These are phyloP conservation scores for Cenococcum geophilum DNA, from an alignment of 495 filamentous ascomycete species.

Conservation along the genomic window DNA sequence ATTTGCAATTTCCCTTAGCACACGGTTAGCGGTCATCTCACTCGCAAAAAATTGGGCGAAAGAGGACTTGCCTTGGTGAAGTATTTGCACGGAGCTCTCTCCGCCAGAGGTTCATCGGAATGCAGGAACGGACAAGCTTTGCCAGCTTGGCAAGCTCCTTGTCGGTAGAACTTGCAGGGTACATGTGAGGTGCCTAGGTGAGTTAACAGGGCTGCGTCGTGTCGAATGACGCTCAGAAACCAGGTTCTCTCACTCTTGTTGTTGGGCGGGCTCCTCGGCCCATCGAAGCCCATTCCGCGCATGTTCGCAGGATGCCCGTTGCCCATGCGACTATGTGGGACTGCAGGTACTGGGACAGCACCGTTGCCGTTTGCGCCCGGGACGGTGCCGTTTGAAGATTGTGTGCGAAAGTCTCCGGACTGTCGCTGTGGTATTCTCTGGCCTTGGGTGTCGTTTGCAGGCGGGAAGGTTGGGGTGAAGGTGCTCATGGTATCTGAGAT, in stretches of 20 bases:
- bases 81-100: slow-evolving; percentile 91
- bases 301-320: slow-evolving; percentile 25
- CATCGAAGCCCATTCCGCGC: slow-evolving; percentile 47
- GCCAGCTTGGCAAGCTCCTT: slow-evolving; percentile 93
- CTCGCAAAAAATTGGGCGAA: background rate
- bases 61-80: slow-evolving; percentile 75
- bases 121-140: slow-evolving; percentile 94
- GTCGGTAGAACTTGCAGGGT: slow-evolving; percentile 97
- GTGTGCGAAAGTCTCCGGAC: slow-evolving; percentile 24
- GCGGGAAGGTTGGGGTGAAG: slow-evolving; percentile 14
- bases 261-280: slow-evolving; percentile 74
- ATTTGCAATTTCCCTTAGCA: slow-evolving; percentile 92
- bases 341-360: slow-evolving; percentile 34
- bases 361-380: slow-evolving; percentile 31
- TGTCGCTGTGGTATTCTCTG: slow-evolving; percentile 23
- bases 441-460: slow-evolving; percentile 18
- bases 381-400: slow-evolving; percentile 22
- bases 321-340: slow-evolving; percentile 25
- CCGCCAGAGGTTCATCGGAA: slow-evolving; percentile 69
- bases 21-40: slow-evolving; percentile 11
- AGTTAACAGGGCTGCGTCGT: slow-evolving; percentile 18
- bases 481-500: slow-evolving; percentile 8
- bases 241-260: slow-evolving; percentile 58
- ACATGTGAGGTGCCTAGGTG: slow-evolving; percentile 86
- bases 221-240: background rate